Conservation (phyloP, 768 basidiomycete genomes). For the Pisolithus albus region DNA sequence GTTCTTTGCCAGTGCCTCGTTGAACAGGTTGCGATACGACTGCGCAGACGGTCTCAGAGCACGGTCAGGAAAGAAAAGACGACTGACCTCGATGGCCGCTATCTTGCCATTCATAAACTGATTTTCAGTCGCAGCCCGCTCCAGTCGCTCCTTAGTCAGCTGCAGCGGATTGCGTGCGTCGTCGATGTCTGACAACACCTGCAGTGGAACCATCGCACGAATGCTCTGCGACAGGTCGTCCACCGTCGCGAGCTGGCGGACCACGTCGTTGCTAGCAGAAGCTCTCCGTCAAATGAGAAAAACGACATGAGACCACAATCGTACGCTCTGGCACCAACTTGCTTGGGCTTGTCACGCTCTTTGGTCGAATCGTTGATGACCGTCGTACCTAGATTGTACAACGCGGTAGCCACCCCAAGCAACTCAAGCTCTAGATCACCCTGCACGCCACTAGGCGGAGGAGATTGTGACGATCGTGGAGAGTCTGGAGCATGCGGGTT, state of each 20-base stretch:
- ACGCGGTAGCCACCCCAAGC: slow-evolving; percentile 65
- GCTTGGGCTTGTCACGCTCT: slow-evolving; percentile 71
- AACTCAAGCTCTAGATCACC: slow-evolving; percentile 75
- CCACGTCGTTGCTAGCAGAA: slow-evolving; percentile 59
- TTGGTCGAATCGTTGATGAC: slow-evolving; percentile 80
- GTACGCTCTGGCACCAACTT: slow-evolving; percentile 72
- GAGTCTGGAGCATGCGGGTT: slow-evolving; percentile 34
- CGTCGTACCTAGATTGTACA: slow-evolving; percentile 78
- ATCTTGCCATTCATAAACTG: slow-evolving; percentile 91
- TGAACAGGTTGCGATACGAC: slow-evolving; percentile 63
- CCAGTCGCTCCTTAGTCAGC: slow-evolving; percentile 71
- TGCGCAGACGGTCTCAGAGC: slow-evolving; percentile 21
- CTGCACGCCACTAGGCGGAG: slow-evolving; percentile 58
- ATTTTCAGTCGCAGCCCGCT: slow-evolving; percentile 81
- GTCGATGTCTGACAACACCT: slow-evolving; percentile 74
- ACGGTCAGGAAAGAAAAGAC: neutral
- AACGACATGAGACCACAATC: slow-evolving; percentile 12
- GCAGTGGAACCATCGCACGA: slow-evolving; percentile 63
- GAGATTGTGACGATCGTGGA: slow-evolving; percentile 68
- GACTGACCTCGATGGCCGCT: slow-evolving; percentile 57
- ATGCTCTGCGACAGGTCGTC: slow-evolving; percentile 63
- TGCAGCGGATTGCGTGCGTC: slow-evolving; percentile 75
- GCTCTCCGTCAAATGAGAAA: neutral
- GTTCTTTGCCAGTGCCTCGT: slow-evolving; percentile 63
- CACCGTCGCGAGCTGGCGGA: slow-evolving; percentile 56